phyloP scores from a whole-genome alignment of 805 yeast genomes.

The Candida anglica region DNA sequence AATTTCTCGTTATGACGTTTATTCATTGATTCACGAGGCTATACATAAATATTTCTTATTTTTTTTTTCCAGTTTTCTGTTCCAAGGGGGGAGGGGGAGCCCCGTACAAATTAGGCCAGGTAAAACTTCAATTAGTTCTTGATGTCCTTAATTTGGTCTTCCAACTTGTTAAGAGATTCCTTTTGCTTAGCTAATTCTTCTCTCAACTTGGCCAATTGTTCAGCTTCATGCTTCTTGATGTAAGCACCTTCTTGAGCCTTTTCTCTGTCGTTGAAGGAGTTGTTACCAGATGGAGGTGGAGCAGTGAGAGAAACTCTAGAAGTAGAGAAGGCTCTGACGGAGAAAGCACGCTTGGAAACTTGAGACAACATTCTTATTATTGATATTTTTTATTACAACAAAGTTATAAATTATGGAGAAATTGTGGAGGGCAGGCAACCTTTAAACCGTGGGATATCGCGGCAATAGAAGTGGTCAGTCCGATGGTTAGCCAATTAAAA shows the following conservation, averaged over 20 bases:
- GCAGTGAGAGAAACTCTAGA: conserved; percentile 20
- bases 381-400: background rate
- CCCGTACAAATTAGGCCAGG: too few species aligned
- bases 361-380: conserved; percentile 17
- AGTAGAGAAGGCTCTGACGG: conserved; percentile 28
- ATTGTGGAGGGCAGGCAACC: too few species aligned
- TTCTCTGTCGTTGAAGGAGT: conserved; percentile 70
- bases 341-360: conserved; percentile 18
- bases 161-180: conserved; percentile 48
- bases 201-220: conserved; percentile 71
- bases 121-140: too few species aligned
- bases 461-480: too few species aligned
- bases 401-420: too few species aligned
- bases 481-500: too few species aligned
- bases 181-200: conserved; percentile 76
- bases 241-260: conserved; percentile 85
- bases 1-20: too few species aligned
- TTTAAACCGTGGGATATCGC: too few species aligned
- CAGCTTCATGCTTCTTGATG: conserved; percentile 86
- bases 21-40: too few species aligned
- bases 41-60: too few species aligned
- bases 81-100: too few species aligned
- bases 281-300: conserved; percentile 10
- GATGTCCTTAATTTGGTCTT: conserved; percentile 50
- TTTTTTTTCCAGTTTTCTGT: too few species aligned